These are phyloP conservation scores for Cenchrus fungigraminus DNA, from an alignment of 176 grass and related monocot species.

Conservation along the genomic window DNA sequence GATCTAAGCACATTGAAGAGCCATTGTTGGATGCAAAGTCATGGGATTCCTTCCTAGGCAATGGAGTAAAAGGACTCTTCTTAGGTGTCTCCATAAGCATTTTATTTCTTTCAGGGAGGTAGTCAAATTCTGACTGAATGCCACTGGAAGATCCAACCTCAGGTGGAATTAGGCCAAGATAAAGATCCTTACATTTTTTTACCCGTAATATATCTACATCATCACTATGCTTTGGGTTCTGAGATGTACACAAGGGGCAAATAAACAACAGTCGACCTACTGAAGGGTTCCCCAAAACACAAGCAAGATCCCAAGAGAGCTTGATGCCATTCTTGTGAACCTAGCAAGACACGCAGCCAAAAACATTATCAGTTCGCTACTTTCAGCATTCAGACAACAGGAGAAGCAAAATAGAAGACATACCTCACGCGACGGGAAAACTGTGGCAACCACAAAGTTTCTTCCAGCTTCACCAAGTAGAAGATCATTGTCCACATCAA, in stretches of 20 bases:
- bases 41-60: too few species aligned
- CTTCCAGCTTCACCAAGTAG: constrained; percentile 48
- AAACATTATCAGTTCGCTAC: constrained; percentile 32
- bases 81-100: too few species aligned
- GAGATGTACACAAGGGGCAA: constrained; percentile 51
- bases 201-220: background rate
- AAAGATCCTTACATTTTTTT: too few species aligned
- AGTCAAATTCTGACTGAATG: too few species aligned
- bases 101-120: too few species aligned
- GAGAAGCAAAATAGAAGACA: constrained; percentile 14
- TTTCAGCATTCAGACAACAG: constrained; percentile 10
- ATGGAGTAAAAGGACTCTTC: too few species aligned
- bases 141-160: too few species aligned
- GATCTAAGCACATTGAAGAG: too few species aligned
- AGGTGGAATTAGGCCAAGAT: too few species aligned
- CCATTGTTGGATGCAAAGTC: too few species aligned
- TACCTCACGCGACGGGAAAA: constrained; percentile 72
- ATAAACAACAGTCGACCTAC: constrained; percentile 62
- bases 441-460: constrained; percentile 75
- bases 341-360: constrained; percentile 45
- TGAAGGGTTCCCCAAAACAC: constrained; percentile 63
- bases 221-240: constrained; percentile 21
- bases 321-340: constrained; percentile 77
- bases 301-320: constrained; percentile 88
- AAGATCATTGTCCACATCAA: constrained; percentile 55